Evolutionary conservation across 2,329 filamentous ascomycete genomes (phyloP), one percentile per base, ranked within the genome.

Genomic region (Dactylellina sp.): DNA sequence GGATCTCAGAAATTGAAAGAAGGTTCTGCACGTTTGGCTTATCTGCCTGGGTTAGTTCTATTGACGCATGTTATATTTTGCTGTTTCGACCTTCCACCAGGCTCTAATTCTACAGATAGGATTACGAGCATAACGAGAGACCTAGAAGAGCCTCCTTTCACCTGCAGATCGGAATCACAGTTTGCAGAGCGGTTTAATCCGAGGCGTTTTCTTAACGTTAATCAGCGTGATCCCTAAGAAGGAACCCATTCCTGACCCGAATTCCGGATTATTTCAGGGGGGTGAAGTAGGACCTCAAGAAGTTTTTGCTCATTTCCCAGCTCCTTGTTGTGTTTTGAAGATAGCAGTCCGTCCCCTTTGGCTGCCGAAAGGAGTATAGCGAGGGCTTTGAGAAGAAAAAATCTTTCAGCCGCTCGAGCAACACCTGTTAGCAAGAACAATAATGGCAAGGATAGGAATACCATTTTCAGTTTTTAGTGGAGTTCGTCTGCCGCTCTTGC

Each of bases 251-350:
- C 28, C 28, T 9, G 9, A 32, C 47, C 64, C 64, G 47, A 49
- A 22, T 35, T 55, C 64, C 64, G 64, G 64, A 70, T 61, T 70
- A 70, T 70, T 70, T 70, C 64, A 70, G 64, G 64, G 64, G 64
- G 32, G 47, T 16, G 55, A 49, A 28, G 42, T 46, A 25, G 37
- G 25, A n/a, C n/a, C n/a, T n/a, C n/a, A n/a, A n/a, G n/a, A n/a
- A n/a, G n/a, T n/a, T n/a, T 61, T 42, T 59, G 40, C 55, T 68
- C 63, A 68, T 68, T 68, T 68, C 62, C 52, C 62, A 18, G 22
- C 57, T 42, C 32, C 52, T 59, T 50, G 42, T 59, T 52, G 42
- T 52, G 42, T 59, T 50, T 52, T 57, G 52, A 28, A 32, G 37
- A 18, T 52, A 37, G 42, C n/a, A 55, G 52, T 52, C 42, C 16